Evolutionary conservation across 2,329 filamentous ascomycete genomes (phyloP), one percentile per base, ranked within the genome.

Genomic region (Paracorniculantispora psalliotae): DNA sequence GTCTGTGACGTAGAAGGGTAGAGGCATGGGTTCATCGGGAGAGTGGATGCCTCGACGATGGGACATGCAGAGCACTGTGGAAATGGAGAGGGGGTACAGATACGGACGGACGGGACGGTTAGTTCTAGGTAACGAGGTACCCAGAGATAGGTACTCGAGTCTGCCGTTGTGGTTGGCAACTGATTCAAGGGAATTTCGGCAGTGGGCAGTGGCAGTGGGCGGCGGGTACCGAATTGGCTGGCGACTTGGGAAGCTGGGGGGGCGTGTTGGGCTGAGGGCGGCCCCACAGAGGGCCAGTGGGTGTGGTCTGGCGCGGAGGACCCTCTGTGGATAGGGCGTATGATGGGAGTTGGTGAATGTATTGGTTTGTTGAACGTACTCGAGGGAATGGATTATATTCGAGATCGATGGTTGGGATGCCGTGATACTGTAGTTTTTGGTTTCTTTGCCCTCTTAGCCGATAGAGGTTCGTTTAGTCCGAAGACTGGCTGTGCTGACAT

Each of bases 211-310:
- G 4, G 9, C n/a, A n/a, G n/a, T n/a, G 21, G 43, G 8, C 13
- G 21, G 10, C 8, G 43, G 37, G 26, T 44, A 23, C 13, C 23
- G 50, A 28, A 9, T n/a, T 23, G 37, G 41, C 41, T 5, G 26
- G 19, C 28, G n/a, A 50, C 13, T 48, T 7, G 21, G n/a, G 21
- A 26, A 28, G 13, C 17, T 30, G 47, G 56, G 55, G 55, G 56
- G 56, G 56, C 28, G 56, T 59, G 56, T 59, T 46, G 56, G 56
- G 56, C 56, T 59, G 4, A 44, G 33, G 17, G 30, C 33, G 43
- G 51, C 39, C 28, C 56, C 56, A 59, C 56, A 56, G 28, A n/a
- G 25, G 19, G n/a, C 10, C n/a, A 21, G 44, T 48, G 44, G 28
- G 44, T 39, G 55, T 50, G 37, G 26, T 8, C 5, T 7, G 15